Evolutionary conservation across 805 yeast species (phyloP), one percentile per base, ranked within the genome.

Genomic region (Saturnispora mendoncae): DNA sequence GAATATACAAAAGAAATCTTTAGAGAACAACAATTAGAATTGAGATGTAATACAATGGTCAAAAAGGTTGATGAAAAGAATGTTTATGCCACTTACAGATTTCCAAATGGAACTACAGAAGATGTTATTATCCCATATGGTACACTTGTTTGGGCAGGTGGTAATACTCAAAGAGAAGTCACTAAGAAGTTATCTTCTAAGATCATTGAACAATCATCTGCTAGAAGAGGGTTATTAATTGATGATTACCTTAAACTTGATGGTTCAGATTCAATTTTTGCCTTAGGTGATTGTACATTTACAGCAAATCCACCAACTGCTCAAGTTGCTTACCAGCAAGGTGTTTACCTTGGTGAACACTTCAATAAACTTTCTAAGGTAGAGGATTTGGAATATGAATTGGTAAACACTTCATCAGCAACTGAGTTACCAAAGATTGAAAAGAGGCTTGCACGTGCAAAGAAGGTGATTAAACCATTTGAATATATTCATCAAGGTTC

Each of bases 321-420:
- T 20, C 97, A 88, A 71, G 97, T 87, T 42, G 97, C 97, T 32
- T 78, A 86, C 66, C 97, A 88, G 70, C 85, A 88, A 66, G 97
- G 96, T 61, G 69, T 71, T 43, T 88, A 75, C 65, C 73, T 88
- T 51, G 92, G 88, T 43, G 66, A 69, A 26, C 76, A 78, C 50
- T 81, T 88, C 62, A 72, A 74, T 58, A 79, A 71, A 52, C 64
- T 78, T 53, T 68, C 79, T 52, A 74, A 74, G 52, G 68, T 80
- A 44, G 87, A 81, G 41, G 68, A 74, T 33, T 56, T 76, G 47
- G 67, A 77, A 54, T 71, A 57, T 50, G 65, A 65, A 45, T 54
- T 74, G 33, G 49, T 57, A 38, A 54, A 61, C 28, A 58, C 69
- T 60, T 56, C 63, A 33, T 64, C 18, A 13, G 33, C 27, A 21